Conservation (phyloP, 768 basidiomycete genomes). For the Rhizopogon vinicolor region DNA sequence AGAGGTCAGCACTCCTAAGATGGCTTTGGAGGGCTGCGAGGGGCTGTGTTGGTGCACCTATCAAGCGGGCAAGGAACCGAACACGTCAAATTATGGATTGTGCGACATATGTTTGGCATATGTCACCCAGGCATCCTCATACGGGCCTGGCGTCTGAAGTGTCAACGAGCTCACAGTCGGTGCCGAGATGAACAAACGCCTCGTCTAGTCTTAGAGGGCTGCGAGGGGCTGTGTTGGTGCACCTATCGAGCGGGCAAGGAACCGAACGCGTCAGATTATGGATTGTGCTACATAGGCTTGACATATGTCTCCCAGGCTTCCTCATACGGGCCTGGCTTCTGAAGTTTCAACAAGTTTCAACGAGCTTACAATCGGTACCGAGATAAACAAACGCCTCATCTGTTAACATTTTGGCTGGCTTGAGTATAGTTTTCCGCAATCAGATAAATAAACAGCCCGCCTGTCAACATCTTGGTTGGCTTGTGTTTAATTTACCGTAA, state of each 20-base stretch:
- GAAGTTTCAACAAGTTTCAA: neutral
- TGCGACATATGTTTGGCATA: too few species aligned
- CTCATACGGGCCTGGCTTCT: neutral
- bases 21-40: too few species aligned
- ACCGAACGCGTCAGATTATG: neutral
- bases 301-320: neutral
- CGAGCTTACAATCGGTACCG: neutral
- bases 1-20: too few species aligned
- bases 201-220: too few species aligned
- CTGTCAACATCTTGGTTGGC: neutral
- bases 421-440: neutral
- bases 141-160: neutral
- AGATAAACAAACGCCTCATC: neutral
- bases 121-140: neutral
- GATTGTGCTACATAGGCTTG: neutral
- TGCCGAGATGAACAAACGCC: neutral
- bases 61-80: neutral
- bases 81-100: neutral
- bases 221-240: neutral
- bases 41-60: neutral
- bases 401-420: neutral
- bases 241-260: neutral
- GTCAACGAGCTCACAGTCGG: neutral
- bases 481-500: neutral
- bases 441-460: neutral